Evolutionary conservation across 805 yeast species (phyloP).

Genomic region (Candida boidinii): DNA sequence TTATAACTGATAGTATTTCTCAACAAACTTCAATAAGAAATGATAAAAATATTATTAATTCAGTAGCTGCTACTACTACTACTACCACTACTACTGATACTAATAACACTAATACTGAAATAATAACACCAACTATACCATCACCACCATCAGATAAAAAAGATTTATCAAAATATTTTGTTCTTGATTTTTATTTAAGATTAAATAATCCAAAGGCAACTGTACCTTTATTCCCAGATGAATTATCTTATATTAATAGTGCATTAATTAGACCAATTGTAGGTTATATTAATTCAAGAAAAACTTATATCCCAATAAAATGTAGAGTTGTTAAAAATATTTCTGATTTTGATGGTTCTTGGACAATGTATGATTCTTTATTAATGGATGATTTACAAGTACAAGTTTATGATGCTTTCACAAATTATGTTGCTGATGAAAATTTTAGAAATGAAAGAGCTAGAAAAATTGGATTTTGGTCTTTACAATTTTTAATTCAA

Average conservation of each 20-base stretch:
- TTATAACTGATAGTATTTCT: too few species aligned
- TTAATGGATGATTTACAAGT: conserved; percentile 87
- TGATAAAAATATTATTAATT: conserved; percentile 28
- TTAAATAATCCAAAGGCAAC: conserved; percentile 82
- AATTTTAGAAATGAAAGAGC: conserved; percentile 63
- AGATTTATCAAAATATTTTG: conserved; percentile 27
- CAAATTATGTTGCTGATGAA: conserved; percentile 81
- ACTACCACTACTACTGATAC: conserved; percentile 3
- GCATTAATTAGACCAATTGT: conserved; percentile 93
- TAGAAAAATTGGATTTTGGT: conserved; percentile 88
- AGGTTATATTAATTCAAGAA: conserved; percentile 85
- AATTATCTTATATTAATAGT: conserved; percentile 82
- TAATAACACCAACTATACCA: background rate
- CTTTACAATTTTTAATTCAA: conserved; percentile 77
- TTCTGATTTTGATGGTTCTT: conserved; percentile 85
- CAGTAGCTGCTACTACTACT: conserved; percentile 12
- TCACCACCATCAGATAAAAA: too few species aligned
- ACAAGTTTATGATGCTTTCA: conserved; percentile 88
- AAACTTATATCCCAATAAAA: conserved; percentile 80
- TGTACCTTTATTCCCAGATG: conserved; percentile 82
- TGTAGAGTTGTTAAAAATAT: conserved; percentile 75
- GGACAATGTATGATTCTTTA: conserved; percentile 90
- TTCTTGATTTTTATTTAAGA: conserved; percentile 71
- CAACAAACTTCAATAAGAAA: conserved; percentile 38
- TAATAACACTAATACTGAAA: conserved; percentile 2